These are phyloP conservation scores for Gossypium australe DNA, from an alignment of 345 rosid species.

Conservation along the genomic window DNA sequence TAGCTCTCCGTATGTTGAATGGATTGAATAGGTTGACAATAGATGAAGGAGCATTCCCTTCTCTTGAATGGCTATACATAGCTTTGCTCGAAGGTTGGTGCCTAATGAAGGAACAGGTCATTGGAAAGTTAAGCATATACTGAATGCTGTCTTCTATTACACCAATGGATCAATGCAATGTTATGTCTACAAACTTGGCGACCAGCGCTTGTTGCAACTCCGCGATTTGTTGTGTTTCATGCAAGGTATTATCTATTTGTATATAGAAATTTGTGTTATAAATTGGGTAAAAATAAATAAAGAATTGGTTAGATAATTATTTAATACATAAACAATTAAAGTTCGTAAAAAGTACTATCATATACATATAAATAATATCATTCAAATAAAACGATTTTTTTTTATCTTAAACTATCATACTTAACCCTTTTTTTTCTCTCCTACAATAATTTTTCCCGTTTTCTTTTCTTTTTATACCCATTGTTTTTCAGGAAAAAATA, in stretches of 20 bases:
- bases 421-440: no score
- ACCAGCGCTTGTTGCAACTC: neutral
- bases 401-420: no score
- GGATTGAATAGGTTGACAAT: neutral
- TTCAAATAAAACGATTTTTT: no score
- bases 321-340: no score
- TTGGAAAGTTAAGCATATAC: conserved; percentile 3
- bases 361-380: no score
- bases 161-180: neutral
- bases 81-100: neutral
- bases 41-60: neutral
- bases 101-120: neutral
- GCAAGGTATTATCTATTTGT: neutral
- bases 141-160: neutral
- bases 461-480: no score
- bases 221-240: neutral
- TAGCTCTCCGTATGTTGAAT: neutral
- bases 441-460: no score
- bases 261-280: no score
- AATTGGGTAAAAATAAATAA: no score
- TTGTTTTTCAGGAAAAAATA: no score
- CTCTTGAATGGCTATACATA: neutral
- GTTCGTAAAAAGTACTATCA: no score
- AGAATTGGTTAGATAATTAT: no score
- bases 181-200: neutral